Percentiles rank a stretch among this genome's conserved stretches.
These are phyloP conservation scores for Vanderwaltozyma yarrowii DNA, from an alignment of 805 yeast genomes.

Conservation along the genomic window DNA sequence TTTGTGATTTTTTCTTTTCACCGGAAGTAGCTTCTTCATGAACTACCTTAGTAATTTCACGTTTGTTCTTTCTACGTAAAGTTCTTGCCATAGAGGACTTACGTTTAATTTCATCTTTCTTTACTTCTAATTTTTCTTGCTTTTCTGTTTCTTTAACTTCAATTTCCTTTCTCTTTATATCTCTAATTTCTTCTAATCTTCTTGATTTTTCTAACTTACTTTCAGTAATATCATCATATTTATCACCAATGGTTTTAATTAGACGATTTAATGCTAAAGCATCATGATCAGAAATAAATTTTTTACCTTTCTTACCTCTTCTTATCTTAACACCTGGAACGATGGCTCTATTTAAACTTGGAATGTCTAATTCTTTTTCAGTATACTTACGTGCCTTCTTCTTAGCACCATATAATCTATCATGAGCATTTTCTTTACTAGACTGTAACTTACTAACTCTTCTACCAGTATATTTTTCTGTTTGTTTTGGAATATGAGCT, in stretches of 20 bases:
- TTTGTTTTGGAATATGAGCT: constrained; percentile 41
- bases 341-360: constrained; percentile 70
- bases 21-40: constrained; percentile 7
- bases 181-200: constrained; percentile 83
- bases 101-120: constrained; percentile 64
- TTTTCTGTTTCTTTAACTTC: constrained; percentile 74
- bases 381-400: constrained; percentile 42
- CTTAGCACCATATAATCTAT: constrained; percentile 59
- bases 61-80: constrained; percentile 48
- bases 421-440: constrained; percentile 55
- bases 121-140: constrained; percentile 57
- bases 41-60: constrained; percentile 11
- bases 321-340: constrained; percentile 74
- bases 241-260: constrained; percentile 72
- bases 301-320: constrained; percentile 81
- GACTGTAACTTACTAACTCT: constrained; percentile 42
- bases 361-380: constrained; percentile 73
- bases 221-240: constrained; percentile 66
- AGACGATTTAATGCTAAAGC: constrained; percentile 52
- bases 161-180: constrained; percentile 73
- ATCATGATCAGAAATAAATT: constrained; percentile 64
- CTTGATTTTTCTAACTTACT: constrained; percentile 85
- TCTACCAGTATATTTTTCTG: constrained; percentile 46
- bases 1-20: constrained; percentile 28
- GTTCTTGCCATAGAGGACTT: constrained; percentile 64